These are phyloP conservation scores for Pythium periplocum DNA, from an alignment of 352 stramenopile genomes.

Conservation along the genomic window DNA sequence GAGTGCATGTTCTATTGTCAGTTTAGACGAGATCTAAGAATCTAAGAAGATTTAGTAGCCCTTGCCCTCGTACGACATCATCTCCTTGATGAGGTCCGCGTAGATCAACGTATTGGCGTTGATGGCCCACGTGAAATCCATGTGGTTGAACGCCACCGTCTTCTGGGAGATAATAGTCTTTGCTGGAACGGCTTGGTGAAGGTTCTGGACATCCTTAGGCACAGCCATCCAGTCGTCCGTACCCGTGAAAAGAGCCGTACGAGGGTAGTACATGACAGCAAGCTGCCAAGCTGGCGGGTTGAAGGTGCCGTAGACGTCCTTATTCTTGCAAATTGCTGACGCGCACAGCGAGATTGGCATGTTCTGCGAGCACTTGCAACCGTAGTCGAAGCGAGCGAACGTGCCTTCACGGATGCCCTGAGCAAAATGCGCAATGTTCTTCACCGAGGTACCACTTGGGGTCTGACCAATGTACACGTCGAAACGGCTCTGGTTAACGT, in stretches of 20 bases:
- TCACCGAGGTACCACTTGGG: constrained; percentile 49
- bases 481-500: constrained; percentile 45
- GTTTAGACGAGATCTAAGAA: too few species aligned
- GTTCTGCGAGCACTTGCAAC: constrained; percentile 30
- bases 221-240: constrained; percentile 47
- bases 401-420: constrained; percentile 56
- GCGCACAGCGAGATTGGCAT: constrained; percentile 37
- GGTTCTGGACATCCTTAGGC: constrained; percentile 35
- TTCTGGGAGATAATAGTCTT: constrained; percentile 47
- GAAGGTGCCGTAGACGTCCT: constrained; percentile 37
- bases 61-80: constrained; percentile 43
- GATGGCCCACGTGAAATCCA: constrained; percentile 67
- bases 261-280: constrained; percentile 36
- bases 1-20: too few species aligned
- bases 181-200: constrained; percentile 29
- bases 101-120: constrained; percentile 54
- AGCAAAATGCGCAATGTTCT: constrained; percentile 60
- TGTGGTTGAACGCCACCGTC: constrained; percentile 47
- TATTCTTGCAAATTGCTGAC: constrained; percentile 49
- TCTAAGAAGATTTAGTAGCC: constrained; percentile 25
- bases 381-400: constrained; percentile 58
- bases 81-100: constrained; percentile 42
- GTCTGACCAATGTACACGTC: constrained; percentile 65
- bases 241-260: constrained; percentile 45
- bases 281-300: constrained; percentile 39